A percentile compares a stretch with the other conserved stretches of the same genome.
These are phyloP conservation scores for Vigna angularis DNA, from an alignment of 306 rosid genomes.

Conservation along the genomic window DNA sequence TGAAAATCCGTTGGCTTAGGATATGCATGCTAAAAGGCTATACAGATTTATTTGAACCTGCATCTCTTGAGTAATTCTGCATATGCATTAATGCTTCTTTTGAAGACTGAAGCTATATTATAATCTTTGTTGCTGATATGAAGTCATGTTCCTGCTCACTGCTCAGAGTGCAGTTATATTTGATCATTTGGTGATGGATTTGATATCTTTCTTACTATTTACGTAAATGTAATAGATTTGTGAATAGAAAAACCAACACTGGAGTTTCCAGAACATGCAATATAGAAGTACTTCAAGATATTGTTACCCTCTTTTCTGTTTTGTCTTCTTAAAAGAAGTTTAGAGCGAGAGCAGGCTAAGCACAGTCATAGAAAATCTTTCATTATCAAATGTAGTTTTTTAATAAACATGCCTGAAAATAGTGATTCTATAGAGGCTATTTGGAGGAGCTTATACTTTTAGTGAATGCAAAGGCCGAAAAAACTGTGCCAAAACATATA, in stretches of 20 bases:
- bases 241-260: no score
- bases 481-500: neutral
- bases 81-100: conserved; percentile 23
- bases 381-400: neutral
- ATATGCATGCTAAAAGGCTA: neutral
- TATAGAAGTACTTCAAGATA: neutral
- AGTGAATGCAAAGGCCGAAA: neutral
- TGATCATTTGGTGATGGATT: conserved; percentile 1
- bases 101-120: neutral
- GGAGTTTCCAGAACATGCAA: conserved; percentile 1
- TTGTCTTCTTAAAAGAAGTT: neutral
- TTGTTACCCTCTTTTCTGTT: neutral
- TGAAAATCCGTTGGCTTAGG: neutral
- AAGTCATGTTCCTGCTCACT: neutral
- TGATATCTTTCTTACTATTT: neutral
- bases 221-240: neutral
- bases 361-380: neutral
- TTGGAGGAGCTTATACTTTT: neutral
- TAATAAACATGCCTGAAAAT: neutral
- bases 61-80: neutral
- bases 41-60: neutral
- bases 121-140: conserved; percentile 2
- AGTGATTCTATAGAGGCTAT: neutral
- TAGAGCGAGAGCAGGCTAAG: neutral
- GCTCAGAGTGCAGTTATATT: neutral